Percentiles rank a stretch among this genome's conserved stretches.
These are phyloP conservation scores for Citrus unshiu DNA, from an alignment of 345 rosid species.

Conservation along the genomic window DNA sequence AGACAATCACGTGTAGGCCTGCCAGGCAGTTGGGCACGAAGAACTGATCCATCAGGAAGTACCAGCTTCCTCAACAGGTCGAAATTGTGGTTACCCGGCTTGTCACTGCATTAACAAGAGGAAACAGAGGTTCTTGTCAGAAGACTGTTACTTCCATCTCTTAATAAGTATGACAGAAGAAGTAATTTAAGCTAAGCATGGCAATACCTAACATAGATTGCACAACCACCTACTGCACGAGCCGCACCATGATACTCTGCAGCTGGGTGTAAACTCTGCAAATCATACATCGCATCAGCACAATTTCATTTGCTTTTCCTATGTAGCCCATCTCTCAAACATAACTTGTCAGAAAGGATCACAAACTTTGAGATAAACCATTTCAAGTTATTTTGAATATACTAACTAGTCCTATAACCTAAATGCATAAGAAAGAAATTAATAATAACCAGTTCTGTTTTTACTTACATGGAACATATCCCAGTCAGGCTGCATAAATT, in stretches of 20 bases:
- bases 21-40: slow-evolving; percentile 83
- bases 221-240: slow-evolving; percentile 92
- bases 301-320: background rate
- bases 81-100: slow-evolving; percentile 94
- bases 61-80: slow-evolving; percentile 81
- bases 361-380: background rate
- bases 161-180: background rate
- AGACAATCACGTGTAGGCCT: slow-evolving; percentile 91
- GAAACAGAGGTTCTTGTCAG: background rate
- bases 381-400: background rate
- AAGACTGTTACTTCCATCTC: background rate
- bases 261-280: slow-evolving; percentile 92
- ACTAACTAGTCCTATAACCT: background rate
- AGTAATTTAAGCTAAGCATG: slow-evolving; percentile 1
- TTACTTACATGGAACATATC: slow-evolving; percentile 99
- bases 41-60: slow-evolving; percentile 90
- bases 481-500: slow-evolving; percentile 99
- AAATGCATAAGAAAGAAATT: background rate
- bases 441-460: background rate
- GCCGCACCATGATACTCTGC: slow-evolving; percentile 98
- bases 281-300: slow-evolving; percentile 13
- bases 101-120: slow-evolving; percentile 48
- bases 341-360: background rate
- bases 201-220: slow-evolving; percentile 89
- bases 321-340: background rate